Percentiles rank a stretch among this genome's conserved stretches.
phyloP scores from a whole-genome alignment of 2,329 filamentous ascomycete genomes.

The Hymenoscyphus salicellus region DNA sequence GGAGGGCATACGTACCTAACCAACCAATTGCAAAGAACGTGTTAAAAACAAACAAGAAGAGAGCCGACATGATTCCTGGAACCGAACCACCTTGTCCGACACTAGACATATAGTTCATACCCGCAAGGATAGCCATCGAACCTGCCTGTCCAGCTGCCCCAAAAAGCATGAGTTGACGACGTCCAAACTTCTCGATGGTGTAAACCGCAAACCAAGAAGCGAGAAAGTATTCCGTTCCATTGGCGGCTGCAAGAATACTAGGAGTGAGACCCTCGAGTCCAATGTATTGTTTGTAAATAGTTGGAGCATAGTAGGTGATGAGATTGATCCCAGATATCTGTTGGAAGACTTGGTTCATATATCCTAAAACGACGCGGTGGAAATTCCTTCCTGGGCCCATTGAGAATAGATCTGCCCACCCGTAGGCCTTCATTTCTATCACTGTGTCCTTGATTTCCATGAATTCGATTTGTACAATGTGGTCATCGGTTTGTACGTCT shows the following conservation, averaged over 20 bases:
- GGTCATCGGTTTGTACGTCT: slow-evolving; percentile 45
- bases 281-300: slow-evolving; percentile 50
- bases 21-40: slow-evolving; percentile 52
- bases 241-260: slow-evolving; percentile 53
- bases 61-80: slow-evolving; percentile 33
- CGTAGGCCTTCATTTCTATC: slow-evolving; percentile 47
- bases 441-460: slow-evolving; percentile 58
- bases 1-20: slow-evolving; percentile 41
- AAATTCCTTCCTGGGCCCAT: slow-evolving; percentile 52
- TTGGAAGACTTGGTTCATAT: slow-evolving; percentile 50
- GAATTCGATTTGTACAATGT: slow-evolving; percentile 54
- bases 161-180: slow-evolving; percentile 69
- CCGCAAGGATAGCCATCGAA: slow-evolving; percentile 61
- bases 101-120: slow-evolving; percentile 39
- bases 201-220: slow-evolving; percentile 41
- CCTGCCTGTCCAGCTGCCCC: slow-evolving; percentile 61
- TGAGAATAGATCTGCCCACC: slow-evolving; percentile 46
- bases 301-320: slow-evolving; percentile 47
- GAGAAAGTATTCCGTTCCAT: slow-evolving; percentile 46
- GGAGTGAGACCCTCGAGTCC: slow-evolving; percentile 46
- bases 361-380: slow-evolving; percentile 51
- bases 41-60: slow-evolving; percentile 50
- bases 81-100: slow-evolving; percentile 37
- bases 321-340: slow-evolving; percentile 46
- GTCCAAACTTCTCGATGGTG: slow-evolving; percentile 56